phyloP scores from a whole-genome alignment of 2,329 filamentous ascomycete species.

The Beauveria caledonica region DNA sequence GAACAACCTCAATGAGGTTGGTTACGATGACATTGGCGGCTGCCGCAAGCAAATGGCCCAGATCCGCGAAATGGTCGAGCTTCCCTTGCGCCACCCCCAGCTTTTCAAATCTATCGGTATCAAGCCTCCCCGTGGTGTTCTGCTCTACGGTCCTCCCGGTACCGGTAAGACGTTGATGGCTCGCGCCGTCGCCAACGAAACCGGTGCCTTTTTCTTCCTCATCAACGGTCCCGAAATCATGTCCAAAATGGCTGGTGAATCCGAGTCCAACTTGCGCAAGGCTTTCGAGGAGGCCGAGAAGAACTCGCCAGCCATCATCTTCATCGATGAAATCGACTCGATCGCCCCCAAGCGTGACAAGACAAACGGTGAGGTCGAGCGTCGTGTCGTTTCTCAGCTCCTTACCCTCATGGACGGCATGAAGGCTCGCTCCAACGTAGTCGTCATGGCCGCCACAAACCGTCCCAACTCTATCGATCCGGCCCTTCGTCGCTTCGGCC shows the following conservation, averaged over 20 bases:
- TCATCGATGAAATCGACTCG: conserved; percentile 98
- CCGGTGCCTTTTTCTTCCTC: conserved; percentile 97
- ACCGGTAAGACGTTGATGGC: conserved; percentile 99
- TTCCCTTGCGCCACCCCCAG: conserved; percentile 92
- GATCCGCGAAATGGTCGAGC: conserved; percentile 96
- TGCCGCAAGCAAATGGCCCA: conserved; percentile 99
- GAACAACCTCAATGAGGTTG: conserved; percentile 97
- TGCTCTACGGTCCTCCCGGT: conserved; percentile 94
- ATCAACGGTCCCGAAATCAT: conserved; percentile 99
- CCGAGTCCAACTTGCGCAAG: conserved; percentile 94
- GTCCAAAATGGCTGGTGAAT: conserved; percentile 99
- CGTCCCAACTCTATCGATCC: conserved; percentile 98
- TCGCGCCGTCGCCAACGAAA: conserved; percentile 96
- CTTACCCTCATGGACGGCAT: conserved; percentile 98
- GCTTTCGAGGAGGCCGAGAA: conserved; percentile 99
- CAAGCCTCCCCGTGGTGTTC: conserved; percentile 95
- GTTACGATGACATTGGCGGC: conserved; percentile 98
- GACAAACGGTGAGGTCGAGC: conserved; percentile 98
- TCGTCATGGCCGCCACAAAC: conserved; percentile 99
- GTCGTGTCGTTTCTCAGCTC: conserved; percentile 95
- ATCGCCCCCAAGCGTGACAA: conserved; percentile 99
- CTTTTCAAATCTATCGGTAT: conserved; percentile 99
- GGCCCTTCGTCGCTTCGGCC: conserved; percentile 92
- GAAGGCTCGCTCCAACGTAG: conserved; percentile 97
- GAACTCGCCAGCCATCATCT: conserved; percentile 98